Conservation (phyloP, 495 filamentous ascomycete species). For the Penicillium atrosanguineum region DNA sequence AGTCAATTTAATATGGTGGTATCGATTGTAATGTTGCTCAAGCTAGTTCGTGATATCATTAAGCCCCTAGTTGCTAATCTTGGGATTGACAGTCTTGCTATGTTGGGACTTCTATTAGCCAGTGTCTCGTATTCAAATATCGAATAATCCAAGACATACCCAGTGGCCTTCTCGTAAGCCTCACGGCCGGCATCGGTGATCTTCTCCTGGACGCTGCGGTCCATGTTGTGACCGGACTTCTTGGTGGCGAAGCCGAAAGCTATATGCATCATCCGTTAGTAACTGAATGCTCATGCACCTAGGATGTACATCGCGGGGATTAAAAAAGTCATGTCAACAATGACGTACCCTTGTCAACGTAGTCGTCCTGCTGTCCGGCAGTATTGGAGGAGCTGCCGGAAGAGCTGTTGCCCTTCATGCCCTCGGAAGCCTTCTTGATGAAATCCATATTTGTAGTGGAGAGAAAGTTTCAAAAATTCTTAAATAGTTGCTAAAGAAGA, state of each 20-base stretch:
- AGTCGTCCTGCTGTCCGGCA: background rate
- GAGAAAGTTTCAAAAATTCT: background rate
- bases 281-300: too few species aligned
- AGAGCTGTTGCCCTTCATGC: background rate
- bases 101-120: background rate
- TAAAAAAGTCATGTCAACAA: background rate
- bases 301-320: too few species aligned
- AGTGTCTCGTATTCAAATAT: background rate
- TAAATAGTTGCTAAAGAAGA: background rate
- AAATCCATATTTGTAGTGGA: constrained; percentile 2
- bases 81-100: background rate
- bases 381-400: background rate
- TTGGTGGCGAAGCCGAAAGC: constrained; percentile 2
- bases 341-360: background rate
- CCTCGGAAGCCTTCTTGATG: constrained; percentile 5
- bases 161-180: constrained; percentile 8
- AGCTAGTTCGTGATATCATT: background rate
- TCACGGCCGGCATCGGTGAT: constrained; percentile 5
- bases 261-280: background rate
- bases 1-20: too few species aligned
- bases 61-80: background rate
- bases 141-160: background rate
- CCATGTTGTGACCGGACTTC: constrained; percentile 8
- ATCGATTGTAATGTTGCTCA: background rate
- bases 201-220: constrained; percentile 7